Evolutionary conservation across 306 rosid species (phyloP).

Genomic region (Albizia julibrissin): DNA sequence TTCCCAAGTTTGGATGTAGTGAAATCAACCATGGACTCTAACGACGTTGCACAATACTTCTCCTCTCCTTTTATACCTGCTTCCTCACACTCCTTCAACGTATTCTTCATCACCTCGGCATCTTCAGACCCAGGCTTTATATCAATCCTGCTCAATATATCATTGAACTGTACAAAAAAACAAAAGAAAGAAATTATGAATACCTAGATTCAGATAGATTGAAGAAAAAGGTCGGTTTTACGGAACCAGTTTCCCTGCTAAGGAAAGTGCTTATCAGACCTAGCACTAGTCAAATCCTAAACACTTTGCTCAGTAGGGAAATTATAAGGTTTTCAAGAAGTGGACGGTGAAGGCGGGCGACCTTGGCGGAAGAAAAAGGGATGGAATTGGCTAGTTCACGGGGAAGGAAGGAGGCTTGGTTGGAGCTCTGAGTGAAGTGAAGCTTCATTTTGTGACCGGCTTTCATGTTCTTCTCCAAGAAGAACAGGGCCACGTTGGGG

Average conservation of each 20-base stretch:
- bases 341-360: neutral
- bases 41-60: slow-evolving; percentile 74
- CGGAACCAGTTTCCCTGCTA: too few relatives aligned
- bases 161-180: slow-evolving; percentile 30
- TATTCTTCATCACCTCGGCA: slow-evolving; percentile 41
- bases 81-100: slow-evolving; percentile 45
- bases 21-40: slow-evolving; percentile 84
- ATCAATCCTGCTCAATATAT: slow-evolving; percentile 39
- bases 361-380: slow-evolving; percentile 64
- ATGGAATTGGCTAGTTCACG: slow-evolving; percentile 19
- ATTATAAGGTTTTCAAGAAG: neutral
- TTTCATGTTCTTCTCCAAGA: neutral
- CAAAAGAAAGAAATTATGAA: too few relatives aligned
- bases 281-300: too few relatives aligned
- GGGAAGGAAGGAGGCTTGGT: neutral
- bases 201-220: neutral
- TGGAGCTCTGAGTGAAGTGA: neutral
- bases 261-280: too few relatives aligned
- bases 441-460: neutral
- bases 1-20: slow-evolving; percentile 65
- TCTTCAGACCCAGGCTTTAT: slow-evolving; percentile 43
- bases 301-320: too few relatives aligned
- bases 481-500: neutral
- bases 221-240: neutral
- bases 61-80: slow-evolving; percentile 52